phyloP scores from a whole-genome alignment of 495 filamentous ascomycete genomes.

The Aspergillus biplanus region DNA sequence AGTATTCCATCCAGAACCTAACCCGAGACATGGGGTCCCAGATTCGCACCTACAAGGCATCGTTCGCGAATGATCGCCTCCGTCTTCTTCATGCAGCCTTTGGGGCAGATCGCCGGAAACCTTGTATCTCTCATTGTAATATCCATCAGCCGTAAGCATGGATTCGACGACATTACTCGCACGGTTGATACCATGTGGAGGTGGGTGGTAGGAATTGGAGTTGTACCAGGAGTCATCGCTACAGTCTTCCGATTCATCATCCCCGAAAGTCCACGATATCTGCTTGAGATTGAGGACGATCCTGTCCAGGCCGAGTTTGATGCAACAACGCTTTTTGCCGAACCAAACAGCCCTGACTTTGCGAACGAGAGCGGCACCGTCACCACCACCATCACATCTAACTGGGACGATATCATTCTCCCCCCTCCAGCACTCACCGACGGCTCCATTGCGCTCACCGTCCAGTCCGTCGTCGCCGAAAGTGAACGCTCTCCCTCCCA shows the following conservation, averaged over 20 bases:
- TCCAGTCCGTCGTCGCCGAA: conserved; percentile 26
- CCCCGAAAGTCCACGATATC: conserved; percentile 63
- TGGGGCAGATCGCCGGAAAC: conserved; percentile 67
- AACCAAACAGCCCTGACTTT: conserved; percentile 18
- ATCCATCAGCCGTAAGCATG: conserved; percentile 35
- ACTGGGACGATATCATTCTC: conserved; percentile 23
- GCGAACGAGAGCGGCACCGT: conserved; percentile 4
- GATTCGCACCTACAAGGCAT: conserved; percentile 61
- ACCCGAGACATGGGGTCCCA: conserved; percentile 15
- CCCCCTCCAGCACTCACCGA: conserved; percentile 33
- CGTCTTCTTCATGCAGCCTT: conserved; percentile 68
- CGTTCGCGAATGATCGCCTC: conserved; percentile 67
- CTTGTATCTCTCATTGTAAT: conserved; percentile 53
- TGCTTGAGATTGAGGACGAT: conserved; percentile 55
- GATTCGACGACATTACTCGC: conserved; percentile 36
- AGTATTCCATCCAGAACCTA: too few species aligned
- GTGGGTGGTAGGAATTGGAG: conserved; percentile 62
- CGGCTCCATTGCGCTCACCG: conserved; percentile 32
- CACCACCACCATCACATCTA: conserved; percentile 17
- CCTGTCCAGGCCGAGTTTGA: conserved; percentile 51
- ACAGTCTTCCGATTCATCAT: conserved; percentile 62
- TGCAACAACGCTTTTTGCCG: conserved; percentile 44
- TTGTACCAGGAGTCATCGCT: conserved; percentile 61
- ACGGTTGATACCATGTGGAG: conserved; percentile 60
- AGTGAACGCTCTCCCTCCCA: conserved; percentile 25